phyloP scores from a whole-genome alignment of 306 rosid species.

The Vigna radiata region DNA sequence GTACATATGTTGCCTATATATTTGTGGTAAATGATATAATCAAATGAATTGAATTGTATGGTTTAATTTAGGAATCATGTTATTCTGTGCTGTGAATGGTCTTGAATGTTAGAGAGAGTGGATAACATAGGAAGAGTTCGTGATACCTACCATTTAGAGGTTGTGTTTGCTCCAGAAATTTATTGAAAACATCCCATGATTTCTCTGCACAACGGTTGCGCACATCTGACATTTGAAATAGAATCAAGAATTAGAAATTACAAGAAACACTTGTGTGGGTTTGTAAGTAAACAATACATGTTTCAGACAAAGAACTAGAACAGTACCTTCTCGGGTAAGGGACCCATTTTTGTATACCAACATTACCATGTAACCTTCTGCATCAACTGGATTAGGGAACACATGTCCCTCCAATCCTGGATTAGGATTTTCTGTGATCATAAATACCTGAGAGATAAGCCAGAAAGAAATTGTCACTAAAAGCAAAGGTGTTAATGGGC shows the following conservation, averaged over 20 bases:
- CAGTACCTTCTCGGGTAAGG: conserved; percentile 93
- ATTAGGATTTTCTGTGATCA: conserved; percentile 82
- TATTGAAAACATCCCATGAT: conserved; percentile 83
- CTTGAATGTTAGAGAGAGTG: background rate
- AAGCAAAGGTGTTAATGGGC: conserved; percentile 20
- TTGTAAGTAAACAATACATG: background rate
- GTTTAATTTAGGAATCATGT: too few relatives aligned
- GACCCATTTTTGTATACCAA: conserved; percentile 95
- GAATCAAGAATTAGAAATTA: conserved; percentile 34
- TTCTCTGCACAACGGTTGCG: conserved; percentile 74
- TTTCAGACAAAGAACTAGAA: background rate
- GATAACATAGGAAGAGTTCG: conserved; percentile 10
- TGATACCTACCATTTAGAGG: conserved; percentile 72
- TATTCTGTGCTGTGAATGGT: too few relatives aligned
- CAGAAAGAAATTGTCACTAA: conserved; percentile 37
- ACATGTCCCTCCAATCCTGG: conserved; percentile 95
- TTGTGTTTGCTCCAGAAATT: conserved; percentile 70
- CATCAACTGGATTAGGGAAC: conserved; percentile 93
- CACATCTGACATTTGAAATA: conserved; percentile 60
- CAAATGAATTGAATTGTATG: too few relatives aligned
- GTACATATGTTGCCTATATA: too few relatives aligned
- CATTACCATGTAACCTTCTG: conserved; percentile 93
- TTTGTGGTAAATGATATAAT: too few relatives aligned
- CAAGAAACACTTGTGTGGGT: conserved; percentile 2
- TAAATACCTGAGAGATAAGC: conserved; percentile 67